These are phyloP conservation scores for Debaryomyces hansenii DNA, from an alignment of 805 yeast genomes.

Conservation along the genomic window DNA sequence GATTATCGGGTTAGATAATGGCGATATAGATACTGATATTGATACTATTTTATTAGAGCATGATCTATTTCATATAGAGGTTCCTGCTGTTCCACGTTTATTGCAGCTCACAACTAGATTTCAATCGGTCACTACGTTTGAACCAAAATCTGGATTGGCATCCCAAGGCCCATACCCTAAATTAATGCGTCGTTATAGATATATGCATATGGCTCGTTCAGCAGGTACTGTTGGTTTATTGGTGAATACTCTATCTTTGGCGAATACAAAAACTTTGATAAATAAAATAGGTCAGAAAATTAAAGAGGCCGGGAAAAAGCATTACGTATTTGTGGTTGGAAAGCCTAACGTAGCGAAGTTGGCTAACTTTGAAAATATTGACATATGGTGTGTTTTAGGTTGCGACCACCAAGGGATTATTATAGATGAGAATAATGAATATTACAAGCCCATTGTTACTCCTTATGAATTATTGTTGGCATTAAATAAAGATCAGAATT, in stretches of 20 bases:
- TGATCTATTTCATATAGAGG: slow-evolving; percentile 65
- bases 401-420: slow-evolving; percentile 94
- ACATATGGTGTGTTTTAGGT: slow-evolving; percentile 92
- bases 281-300: slow-evolving; percentile 61
- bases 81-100: slow-evolving; percentile 77
- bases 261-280: slow-evolving; percentile 69
- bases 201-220: slow-evolving; percentile 84
- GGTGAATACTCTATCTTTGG: slow-evolving; percentile 83
- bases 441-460: slow-evolving; percentile 87
- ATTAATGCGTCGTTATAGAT: slow-evolving; percentile 77
- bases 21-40: slow-evolving; percentile 23
- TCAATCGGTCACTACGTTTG: slow-evolving; percentile 48
- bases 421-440: slow-evolving; percentile 74
- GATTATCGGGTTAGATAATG: slow-evolving; percentile 12
- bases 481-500: slow-evolving; percentile 66
- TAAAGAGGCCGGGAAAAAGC: slow-evolving; percentile 79
- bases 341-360: slow-evolving; percentile 96
- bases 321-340: slow-evolving; percentile 93
- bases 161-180: slow-evolving; percentile 71
- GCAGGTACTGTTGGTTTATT: slow-evolving; percentile 91
- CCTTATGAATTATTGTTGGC: slow-evolving; percentile 90
- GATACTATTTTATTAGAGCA: slow-evolving; percentile 39
- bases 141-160: slow-evolving; percentile 35
- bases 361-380: slow-evolving; percentile 93
- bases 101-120: slow-evolving; percentile 76